phyloP scores from a whole-genome alignment of 1,284 basidiomycete species.

The Chondrostereum purpureum region DNA sequence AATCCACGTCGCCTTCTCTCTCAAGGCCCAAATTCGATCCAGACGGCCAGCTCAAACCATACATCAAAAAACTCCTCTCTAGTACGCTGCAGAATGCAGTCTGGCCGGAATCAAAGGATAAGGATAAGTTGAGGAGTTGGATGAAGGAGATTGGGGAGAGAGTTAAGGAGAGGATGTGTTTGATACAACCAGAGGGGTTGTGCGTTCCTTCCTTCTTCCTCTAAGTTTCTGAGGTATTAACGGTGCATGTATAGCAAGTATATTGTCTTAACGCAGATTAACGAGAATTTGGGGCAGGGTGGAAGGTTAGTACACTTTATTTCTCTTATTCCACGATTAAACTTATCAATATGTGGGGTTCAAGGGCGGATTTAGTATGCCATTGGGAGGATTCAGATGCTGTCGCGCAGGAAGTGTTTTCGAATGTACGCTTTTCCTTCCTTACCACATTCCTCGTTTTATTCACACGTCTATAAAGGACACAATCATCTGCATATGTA shows the following conservation, averaged over 20 bases:
- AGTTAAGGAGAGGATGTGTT: conserved; percentile 76
- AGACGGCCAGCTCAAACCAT: conserved; percentile 62
- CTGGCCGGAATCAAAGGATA: conserved; percentile 66
- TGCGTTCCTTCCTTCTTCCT: conserved; percentile 33
- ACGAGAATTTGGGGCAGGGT: conserved; percentile 74
- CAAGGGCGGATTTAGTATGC: conserved; percentile 57
- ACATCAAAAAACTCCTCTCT: conserved; percentile 73
- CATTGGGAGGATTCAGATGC: conserved; percentile 73
- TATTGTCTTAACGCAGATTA: conserved; percentile 75
- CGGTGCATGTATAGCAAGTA: conserved; percentile 59
- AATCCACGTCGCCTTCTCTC: conserved; percentile 46
- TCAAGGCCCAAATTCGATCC: conserved; percentile 63
- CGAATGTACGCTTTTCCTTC: conserved; percentile 43
- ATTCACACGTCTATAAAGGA: conserved; percentile 38
- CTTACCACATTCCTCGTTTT: conserved; percentile 10
- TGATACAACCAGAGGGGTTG: conserved; percentile 74
- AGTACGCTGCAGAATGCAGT: conserved; percentile 53
- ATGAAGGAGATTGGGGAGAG: conserved; percentile 77
- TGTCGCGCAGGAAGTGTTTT: conserved; percentile 63
- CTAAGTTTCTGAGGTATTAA: background rate
- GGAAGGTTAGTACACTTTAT: conserved; percentile 51
- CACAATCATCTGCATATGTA: conserved; percentile 69
- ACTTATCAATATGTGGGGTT: conserved; percentile 7
- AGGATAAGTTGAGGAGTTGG: conserved; percentile 63
- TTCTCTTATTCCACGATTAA: conserved; percentile 1